phyloP scores from a whole-genome alignment of 2,329 filamentous ascomycete genomes.

The Rutstroemia sp. region DNA sequence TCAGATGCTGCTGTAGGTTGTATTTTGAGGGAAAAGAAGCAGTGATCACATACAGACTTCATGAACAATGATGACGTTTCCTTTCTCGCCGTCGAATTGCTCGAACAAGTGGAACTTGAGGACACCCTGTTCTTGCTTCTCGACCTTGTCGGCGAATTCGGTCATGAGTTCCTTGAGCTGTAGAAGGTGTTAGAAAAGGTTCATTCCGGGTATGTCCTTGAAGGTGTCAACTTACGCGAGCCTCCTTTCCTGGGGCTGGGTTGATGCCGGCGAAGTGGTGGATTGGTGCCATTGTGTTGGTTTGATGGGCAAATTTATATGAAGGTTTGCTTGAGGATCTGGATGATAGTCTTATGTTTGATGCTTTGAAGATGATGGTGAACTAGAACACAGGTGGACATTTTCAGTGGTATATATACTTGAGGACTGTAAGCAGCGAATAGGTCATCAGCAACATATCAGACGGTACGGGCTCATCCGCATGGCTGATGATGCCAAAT shows the following conservation, averaged over 20 bases:
- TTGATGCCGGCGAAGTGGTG: conserved; percentile 11
- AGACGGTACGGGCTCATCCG: too few species aligned
- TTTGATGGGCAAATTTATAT: background rate
- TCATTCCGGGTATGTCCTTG: background rate
- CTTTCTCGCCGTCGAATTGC: background rate
- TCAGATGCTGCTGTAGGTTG: too few species aligned
- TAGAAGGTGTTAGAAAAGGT: background rate
- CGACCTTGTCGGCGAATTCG: background rate
- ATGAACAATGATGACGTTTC: conserved; percentile 1
- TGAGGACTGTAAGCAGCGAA: too few species aligned
- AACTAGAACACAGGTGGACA: too few species aligned
- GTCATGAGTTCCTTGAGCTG: conserved; percentile 2
- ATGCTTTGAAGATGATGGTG: too few species aligned
- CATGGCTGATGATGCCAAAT: too few species aligned
- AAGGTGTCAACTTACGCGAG: conserved; percentile 11
- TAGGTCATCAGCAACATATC: too few species aligned
- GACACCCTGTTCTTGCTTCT: background rate
- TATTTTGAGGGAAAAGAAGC: too few species aligned
- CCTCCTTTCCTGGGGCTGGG: conserved; percentile 17
- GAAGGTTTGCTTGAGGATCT: background rate
- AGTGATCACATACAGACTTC: background rate
- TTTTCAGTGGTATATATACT: too few species aligned
- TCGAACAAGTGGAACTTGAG: background rate
- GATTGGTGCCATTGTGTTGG: background rate
- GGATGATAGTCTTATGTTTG: too few species aligned